Evolutionary conservation across 345 rosid species (phyloP).

Genomic region (Acer saccharum): DNA sequence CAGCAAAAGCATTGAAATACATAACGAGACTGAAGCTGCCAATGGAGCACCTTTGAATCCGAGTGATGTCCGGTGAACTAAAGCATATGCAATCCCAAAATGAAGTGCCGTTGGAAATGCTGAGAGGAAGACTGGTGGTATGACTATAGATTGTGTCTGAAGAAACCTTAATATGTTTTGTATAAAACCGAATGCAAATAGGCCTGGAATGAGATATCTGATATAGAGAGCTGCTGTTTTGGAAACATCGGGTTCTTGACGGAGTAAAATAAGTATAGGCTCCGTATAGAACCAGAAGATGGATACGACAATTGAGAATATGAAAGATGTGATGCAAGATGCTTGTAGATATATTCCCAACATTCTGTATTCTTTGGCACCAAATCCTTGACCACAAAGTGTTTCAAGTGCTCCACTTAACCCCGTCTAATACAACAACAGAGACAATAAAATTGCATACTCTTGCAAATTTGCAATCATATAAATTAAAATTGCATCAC

Average conservation of each 20-base stretch:
- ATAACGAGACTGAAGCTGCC: conserved; percentile 69
- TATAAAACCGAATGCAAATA: conserved; percentile 63
- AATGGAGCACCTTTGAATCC: conserved; percentile 71
- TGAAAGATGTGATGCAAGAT: conserved; percentile 59
- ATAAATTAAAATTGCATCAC: not conserved
- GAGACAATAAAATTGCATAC: not conserved
- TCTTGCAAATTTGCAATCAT: too few relatives aligned
- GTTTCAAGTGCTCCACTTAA: conserved; percentile 70
- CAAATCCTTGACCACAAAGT: conserved; percentile 88
- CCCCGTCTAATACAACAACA: conserved; percentile 47
- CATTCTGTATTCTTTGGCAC: conserved; percentile 62
- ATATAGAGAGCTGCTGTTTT: conserved; percentile 56
- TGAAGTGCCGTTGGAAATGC: conserved; percentile 50
- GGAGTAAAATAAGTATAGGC: conserved; percentile 45
- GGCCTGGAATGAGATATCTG: conserved; percentile 62
- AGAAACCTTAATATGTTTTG: conserved; percentile 76
- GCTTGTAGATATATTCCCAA: conserved; percentile 77
- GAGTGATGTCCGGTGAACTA: conserved; percentile 43
- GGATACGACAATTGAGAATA: conserved; percentile 53
- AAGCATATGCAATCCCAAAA: conserved; percentile 41
- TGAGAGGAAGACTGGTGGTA: conserved; percentile 49
- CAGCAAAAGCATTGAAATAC: conserved; percentile 50
- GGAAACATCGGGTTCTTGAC: conserved; percentile 61
- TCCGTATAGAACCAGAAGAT: conserved; percentile 63
- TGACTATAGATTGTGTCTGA: conserved; percentile 68